Conservation (phyloP, 306 rosid genomes). For the Parietaria judaica region DNA sequence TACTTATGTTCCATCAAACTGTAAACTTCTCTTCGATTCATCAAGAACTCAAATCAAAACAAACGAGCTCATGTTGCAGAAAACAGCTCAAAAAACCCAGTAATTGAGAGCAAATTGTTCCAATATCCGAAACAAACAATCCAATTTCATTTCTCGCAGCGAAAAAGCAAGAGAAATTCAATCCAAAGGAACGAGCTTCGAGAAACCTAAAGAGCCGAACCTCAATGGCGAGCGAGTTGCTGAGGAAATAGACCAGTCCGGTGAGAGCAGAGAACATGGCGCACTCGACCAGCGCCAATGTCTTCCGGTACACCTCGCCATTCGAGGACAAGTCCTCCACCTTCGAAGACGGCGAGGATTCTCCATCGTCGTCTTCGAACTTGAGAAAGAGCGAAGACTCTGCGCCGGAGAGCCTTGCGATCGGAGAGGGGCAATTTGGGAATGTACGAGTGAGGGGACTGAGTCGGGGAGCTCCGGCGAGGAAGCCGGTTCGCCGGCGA, state of each 20-base stretch:
- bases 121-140: too few species aligned
- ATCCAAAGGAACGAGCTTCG: too few species aligned
- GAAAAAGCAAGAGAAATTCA: too few species aligned
- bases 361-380: slow-evolving; percentile 25
- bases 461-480: slow-evolving; percentile 11
- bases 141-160: too few species aligned
- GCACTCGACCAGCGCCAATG: slow-evolving; percentile 89
- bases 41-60: not conserved
- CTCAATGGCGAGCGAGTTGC: slow-evolving; percentile 87
- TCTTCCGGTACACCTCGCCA: slow-evolving; percentile 60
- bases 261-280: slow-evolving; percentile 96
- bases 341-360: slow-evolving; percentile 20
- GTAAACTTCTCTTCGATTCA: too few species aligned
- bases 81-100: not conserved
- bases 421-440: not conserved
- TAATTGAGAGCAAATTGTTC: not conserved
- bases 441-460: slow-evolving; percentile 1
- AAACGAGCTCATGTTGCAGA: not conserved
- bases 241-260: slow-evolving; percentile 88
- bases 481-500: slow-evolving; percentile 15
- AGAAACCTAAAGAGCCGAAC: slow-evolving; percentile 49
- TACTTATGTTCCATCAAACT: not conserved
- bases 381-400: slow-evolving; percentile 15
- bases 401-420: slow-evolving; percentile 28
- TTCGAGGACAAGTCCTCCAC: slow-evolving; percentile 58